Evolutionary conservation across 2,329 filamentous ascomycete species (phyloP).

Genomic region (Xylaria polymorpha): DNA sequence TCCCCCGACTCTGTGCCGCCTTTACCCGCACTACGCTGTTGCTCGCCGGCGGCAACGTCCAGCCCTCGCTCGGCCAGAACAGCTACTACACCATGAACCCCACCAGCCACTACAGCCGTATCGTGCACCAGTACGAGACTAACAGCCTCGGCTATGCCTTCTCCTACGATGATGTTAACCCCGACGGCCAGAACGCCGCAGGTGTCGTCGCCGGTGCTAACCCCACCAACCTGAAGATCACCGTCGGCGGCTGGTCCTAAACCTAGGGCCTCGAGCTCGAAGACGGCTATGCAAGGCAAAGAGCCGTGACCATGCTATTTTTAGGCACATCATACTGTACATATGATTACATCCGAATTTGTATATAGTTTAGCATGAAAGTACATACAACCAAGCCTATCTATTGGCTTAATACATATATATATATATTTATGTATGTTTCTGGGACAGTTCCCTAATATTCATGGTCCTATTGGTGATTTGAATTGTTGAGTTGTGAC

Average conservation of each 20-base stretch:
- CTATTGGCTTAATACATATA: background rate
- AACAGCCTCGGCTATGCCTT: slow-evolving; percentile 73
- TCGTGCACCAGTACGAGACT: slow-evolving; percentile 69
- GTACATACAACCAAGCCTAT: slow-evolving; percentile 15
- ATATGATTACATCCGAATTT: slow-evolving; percentile 14
- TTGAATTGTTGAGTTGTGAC: background rate
- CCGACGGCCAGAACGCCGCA: slow-evolving; percentile 65
- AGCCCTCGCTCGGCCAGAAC: slow-evolving; percentile 54
- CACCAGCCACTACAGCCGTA: slow-evolving; percentile 67
- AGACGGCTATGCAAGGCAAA: background rate
- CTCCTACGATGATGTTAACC: slow-evolving; percentile 75
- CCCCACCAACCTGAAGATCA: slow-evolving; percentile 60
- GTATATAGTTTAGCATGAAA: slow-evolving; percentile 28
- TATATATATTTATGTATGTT: background rate
- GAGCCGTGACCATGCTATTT: background rate
- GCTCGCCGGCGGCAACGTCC: slow-evolving; percentile 58
- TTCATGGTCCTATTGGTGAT: background rate
- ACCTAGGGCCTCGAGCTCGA: background rate
- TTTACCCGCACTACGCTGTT: slow-evolving; percentile 61
- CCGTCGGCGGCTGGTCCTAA: slow-evolving; percentile 56
- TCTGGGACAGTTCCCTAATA: background rate
- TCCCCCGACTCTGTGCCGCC: slow-evolving; percentile 62
- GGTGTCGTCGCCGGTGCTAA: slow-evolving; percentile 62
- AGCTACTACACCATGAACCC: slow-evolving; percentile 59
- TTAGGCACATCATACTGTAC: background rate